phyloP scores from a whole-genome alignment of 2,329 filamentous ascomycete genomes.

The Helminthosporium solani region DNA sequence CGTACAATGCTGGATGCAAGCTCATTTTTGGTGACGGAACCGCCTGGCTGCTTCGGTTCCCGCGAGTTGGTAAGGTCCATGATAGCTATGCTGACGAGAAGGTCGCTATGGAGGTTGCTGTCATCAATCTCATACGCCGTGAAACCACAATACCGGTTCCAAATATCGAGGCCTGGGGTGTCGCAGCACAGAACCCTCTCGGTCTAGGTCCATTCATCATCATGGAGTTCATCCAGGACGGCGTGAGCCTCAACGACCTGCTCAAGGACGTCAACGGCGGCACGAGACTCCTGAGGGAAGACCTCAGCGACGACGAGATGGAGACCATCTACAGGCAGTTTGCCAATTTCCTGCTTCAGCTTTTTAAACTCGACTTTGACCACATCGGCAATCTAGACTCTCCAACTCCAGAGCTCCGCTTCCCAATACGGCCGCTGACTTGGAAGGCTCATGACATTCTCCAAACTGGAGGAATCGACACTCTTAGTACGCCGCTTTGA shows the following conservation, averaged over 20 bases:
- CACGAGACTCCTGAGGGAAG: slow-evolving; percentile 13
- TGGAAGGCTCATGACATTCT: too few species aligned
- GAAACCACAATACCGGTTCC: slow-evolving; percentile 7
- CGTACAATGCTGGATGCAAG: too few species aligned
- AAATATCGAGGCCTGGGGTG: slow-evolving; percentile 5
- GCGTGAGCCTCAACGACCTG: slow-evolving; percentile 1
- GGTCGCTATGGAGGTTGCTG: neutral
- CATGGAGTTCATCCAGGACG: neutral
- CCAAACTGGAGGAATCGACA: neutral
- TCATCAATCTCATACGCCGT: slow-evolving; percentile 17
- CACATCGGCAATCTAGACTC: slow-evolving; percentile 22
- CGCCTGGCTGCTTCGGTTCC: neutral
- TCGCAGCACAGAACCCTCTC: slow-evolving; percentile 1
- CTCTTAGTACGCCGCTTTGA: neutral
- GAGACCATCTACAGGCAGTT: slow-evolving; percentile 4
- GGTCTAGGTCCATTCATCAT: slow-evolving; percentile 6
- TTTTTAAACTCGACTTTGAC: slow-evolving; percentile 13
- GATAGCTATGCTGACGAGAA: neutral
- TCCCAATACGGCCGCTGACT: slow-evolving; percentile 1
- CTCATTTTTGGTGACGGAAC: neutral
- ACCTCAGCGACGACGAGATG: slow-evolving; percentile 3
- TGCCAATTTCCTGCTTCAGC: slow-evolving; percentile 11
- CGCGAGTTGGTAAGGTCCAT: neutral
- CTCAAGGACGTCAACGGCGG: slow-evolving; percentile 21
- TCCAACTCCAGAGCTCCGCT: neutral